Base-by-base conservation (phyloP, 176 grass and related monocot species). In the Carex cristatella region DNA sequence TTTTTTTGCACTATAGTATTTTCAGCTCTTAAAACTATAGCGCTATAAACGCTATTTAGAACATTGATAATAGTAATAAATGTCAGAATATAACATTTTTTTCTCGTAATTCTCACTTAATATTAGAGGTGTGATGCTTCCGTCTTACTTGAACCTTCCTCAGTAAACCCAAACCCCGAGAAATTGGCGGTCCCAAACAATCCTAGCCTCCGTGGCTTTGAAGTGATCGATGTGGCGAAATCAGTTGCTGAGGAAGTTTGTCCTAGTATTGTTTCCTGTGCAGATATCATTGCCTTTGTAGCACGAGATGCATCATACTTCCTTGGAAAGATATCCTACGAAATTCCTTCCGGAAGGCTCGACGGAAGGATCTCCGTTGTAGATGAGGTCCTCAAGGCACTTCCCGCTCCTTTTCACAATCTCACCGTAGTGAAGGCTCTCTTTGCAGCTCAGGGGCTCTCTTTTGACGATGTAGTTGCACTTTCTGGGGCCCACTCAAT, bases 401-500 rank as follows among this genome's bases (percentile, higher is more conserved):
- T 81, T 61, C 79, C 79, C 2, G 32, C 79, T 81, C 79, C 79
- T 4, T 81, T 64, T 9, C 38, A 61, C 27, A 44, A 81, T 62
- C 79, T 81, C 15, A 46, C 57, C 18, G 14, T 3, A 63, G 11
- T 81, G 8, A 40, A 44, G 48, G 51, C 30, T 4, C 59, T 31
- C 19, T 89, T 89, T 64, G 37, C 75, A 28, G 59, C 40, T 1
- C 78, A 85, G 28, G 82, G 82, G 2, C 30, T 88, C 54, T 71
- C 61, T 16, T n/a, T 31, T 30, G 51, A 84, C 1, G 87, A 88
- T 28, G 9, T 88, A 27, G 82, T 88, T 15, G 69, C 76, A 7
- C 85, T 86, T 61, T 86, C 85, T 0, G 85, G 85, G 5, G 85
- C 85, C 56, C 85, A 86, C 62, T 86, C 85, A 12, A 86, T 86